Evolutionary conservation across 2,329 filamentous ascomycete genomes (phyloP).

Genomic region (Fusarium beomiforme): DNA sequence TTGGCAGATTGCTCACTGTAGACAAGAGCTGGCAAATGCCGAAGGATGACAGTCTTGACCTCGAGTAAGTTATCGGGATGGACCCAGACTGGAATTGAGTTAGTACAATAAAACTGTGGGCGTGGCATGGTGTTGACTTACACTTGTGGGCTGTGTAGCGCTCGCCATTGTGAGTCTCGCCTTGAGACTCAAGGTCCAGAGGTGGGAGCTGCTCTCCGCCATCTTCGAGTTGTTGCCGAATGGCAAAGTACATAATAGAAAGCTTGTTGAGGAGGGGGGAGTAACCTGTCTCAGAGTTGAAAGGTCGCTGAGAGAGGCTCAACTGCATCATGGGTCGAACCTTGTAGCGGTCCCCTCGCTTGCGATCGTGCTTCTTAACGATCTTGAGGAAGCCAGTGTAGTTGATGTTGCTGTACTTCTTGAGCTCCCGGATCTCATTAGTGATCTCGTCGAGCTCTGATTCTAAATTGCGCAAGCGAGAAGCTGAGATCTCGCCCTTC

Average conservation of each 20-base stretch:
- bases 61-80: constrained; percentile 95
- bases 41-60: constrained; percentile 94
- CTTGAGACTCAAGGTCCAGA: constrained; percentile 61
- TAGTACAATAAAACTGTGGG: not conserved
- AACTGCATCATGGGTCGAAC: constrained; percentile 93
- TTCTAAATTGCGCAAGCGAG: constrained; percentile 75
- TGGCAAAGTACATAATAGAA: constrained; percentile 95
- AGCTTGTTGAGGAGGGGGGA: constrained; percentile 89
- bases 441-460: constrained; percentile 87
- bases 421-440: constrained; percentile 90
- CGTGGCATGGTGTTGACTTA: constrained; percentile 52
- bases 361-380: constrained; percentile 98
- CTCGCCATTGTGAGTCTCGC: constrained; percentile 71
- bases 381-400: constrained; percentile 99
- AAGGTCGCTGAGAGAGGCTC: constrained; percentile 85
- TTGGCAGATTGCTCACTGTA: constrained; percentile 91
- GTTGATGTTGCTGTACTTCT: constrained; percentile 95
- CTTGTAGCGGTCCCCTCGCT: constrained; percentile 85
- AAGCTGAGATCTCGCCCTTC: constrained; percentile 60
- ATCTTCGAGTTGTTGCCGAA: constrained; percentile 81
- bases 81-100: constrained; percentile 77
- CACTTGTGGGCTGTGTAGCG: constrained; percentile 89
- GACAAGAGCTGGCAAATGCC: constrained; percentile 88
- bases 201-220: constrained; percentile 53
- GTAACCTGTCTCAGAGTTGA: constrained; percentile 92